phyloP scores from a whole-genome alignment of 1,139 yeast species.

The Scheffersomyces insectosa region DNA sequence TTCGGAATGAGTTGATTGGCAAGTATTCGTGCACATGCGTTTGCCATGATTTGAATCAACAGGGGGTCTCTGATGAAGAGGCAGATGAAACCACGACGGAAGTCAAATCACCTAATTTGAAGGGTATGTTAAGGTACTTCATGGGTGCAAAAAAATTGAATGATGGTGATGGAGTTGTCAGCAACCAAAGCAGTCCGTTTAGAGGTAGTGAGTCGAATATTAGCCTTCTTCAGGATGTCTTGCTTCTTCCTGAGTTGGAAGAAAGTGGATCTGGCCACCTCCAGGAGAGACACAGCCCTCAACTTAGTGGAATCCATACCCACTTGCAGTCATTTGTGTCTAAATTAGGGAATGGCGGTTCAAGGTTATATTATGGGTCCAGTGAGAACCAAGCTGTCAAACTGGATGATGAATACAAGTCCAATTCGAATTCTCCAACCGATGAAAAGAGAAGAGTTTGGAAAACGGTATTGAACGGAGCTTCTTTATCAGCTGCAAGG shows the following conservation, averaged over 20 bases:
- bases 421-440: not conserved
- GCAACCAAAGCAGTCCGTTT: not conserved
- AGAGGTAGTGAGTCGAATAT: not conserved
- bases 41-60: not conserved
- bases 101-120: not conserved
- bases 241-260: not conserved
- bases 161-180: not conserved
- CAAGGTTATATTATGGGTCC: not conserved
- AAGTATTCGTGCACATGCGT: not conserved
- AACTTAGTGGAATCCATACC: too few relatives aligned
- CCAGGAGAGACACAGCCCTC: not conserved
- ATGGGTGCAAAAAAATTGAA: not conserved
- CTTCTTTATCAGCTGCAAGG: constrained; percentile 53
- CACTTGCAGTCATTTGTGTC: not conserved
- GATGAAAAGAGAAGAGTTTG: constrained; percentile 20
- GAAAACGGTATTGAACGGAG: constrained; percentile 46
- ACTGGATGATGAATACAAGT: not conserved
- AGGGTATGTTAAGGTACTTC: not conserved
- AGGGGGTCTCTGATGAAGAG: not conserved
- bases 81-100: not conserved
- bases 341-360: not conserved
- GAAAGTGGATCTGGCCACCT: not conserved
- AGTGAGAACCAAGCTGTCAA: too few relatives aligned
- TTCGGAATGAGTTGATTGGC: not conserved
- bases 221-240: not conserved